These are phyloP conservation scores for Penicillium sp. DNA, from an alignment of 2,329 filamentous ascomycete species.

Conservation along the genomic window DNA sequence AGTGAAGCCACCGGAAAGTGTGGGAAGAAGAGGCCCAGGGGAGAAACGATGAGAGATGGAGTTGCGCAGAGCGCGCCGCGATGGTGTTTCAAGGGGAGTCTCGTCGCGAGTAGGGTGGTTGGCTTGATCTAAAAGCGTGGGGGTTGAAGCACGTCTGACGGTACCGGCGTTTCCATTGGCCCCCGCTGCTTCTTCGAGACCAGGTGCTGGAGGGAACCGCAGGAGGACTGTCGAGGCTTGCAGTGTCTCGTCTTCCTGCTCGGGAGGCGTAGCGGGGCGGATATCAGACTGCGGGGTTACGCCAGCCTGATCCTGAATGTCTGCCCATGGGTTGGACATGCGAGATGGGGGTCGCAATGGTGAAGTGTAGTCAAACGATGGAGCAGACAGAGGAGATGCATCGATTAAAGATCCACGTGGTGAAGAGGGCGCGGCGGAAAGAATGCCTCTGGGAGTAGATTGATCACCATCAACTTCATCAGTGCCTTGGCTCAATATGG, in stretches of 20 bases:
- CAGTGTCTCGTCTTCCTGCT: conserved; percentile 14
- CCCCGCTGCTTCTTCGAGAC: conserved; percentile 24
- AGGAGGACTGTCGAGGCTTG: conserved; percentile 36
- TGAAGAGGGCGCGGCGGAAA: conserved; percentile 36
- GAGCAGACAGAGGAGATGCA: conserved; percentile 28
- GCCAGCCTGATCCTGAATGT: conserved; percentile 19
- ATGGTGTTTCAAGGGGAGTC: conserved; percentile 38
- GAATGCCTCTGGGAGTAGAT: conserved; percentile 32
- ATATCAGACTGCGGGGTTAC: conserved; percentile 24
- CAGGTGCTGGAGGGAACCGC: conserved; percentile 42
- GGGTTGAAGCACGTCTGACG: conserved; percentile 21
- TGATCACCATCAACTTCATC: conserved; percentile 35
- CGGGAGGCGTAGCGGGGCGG: conserved; percentile 30
- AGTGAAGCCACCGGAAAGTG: conserved; percentile 59
- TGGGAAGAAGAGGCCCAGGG: conserved; percentile 58
- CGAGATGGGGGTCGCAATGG: conserved; percentile 37
- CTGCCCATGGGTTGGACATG: conserved; percentile 42
- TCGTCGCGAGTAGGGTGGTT: conserved; percentile 25
- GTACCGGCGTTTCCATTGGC: conserved; percentile 10
- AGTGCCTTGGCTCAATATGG: conserved; percentile 33
- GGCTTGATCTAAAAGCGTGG: conserved; percentile 17
- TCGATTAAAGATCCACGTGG: conserved; percentile 34
- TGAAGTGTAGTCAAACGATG: conserved; percentile 28
- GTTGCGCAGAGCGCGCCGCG: conserved; percentile 41
- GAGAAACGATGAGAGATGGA: conserved; percentile 54